phyloP scores from a whole-genome alignment of 2,329 filamentous ascomycete species.

The Sporothrix brunneoviolacea region DNA sequence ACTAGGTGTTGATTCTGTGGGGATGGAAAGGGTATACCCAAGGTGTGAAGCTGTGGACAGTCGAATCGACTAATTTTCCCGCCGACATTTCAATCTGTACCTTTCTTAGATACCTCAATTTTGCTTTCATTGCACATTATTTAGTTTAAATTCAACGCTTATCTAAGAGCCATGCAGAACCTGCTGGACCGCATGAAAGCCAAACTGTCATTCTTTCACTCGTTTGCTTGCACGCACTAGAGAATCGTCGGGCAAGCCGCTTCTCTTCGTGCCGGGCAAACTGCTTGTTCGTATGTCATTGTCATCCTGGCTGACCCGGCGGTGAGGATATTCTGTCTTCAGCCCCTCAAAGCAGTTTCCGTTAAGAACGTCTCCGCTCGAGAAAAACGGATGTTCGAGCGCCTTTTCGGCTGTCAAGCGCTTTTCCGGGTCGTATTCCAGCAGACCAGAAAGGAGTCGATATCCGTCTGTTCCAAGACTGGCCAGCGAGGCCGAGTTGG shows the following conservation, averaged over 20 bases:
- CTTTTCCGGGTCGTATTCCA: constrained; percentile 90
- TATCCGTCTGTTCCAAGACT: constrained; percentile 71
- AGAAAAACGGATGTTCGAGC: constrained; percentile 86
- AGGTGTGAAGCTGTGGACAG: not conserved
- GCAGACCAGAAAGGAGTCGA: constrained; percentile 69
- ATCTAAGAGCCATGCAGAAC: no score
- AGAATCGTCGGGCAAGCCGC: constrained; percentile 73
- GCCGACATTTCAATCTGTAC: not conserved
- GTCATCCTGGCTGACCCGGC: constrained; percentile 87
- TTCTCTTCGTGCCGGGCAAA: constrained; percentile 84
- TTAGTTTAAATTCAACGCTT: no score
- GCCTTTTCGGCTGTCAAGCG: constrained; percentile 82
- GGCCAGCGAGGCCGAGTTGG: constrained; percentile 34
- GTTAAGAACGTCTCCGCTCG: constrained; percentile 62
- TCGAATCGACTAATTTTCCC: not conserved
- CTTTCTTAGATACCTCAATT: constrained; percentile 4
- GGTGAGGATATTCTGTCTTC: constrained; percentile 80
- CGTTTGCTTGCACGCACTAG: constrained; percentile 58
- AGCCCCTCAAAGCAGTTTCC: constrained; percentile 87
- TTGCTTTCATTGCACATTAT: no score
- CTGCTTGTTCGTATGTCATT: constrained; percentile 91
- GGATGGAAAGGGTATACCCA: constrained; percentile 8
- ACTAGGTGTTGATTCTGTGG: not conserved
- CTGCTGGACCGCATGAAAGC: not conserved
- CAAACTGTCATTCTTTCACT: constrained; percentile 43